A percentile compares a stretch with the other conserved stretches of the same genome.
Conservation (phyloP, 2,329 filamentous ascomycete genomes). For the Myriosclerotinia scirpicola region DNA sequence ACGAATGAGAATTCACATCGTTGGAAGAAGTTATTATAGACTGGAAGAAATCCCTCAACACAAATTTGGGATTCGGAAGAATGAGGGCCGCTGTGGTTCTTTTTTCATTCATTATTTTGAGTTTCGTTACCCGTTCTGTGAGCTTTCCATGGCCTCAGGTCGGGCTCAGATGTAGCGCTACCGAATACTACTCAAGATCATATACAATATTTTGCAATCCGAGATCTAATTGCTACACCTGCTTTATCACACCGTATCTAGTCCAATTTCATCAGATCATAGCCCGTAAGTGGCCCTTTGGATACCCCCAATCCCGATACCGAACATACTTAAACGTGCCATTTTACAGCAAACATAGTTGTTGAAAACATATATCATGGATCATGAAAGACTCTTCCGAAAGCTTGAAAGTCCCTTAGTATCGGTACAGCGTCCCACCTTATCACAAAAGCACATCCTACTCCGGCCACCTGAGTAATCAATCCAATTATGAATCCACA, state of each 20-base stretch:
- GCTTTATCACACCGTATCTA: too few relatives aligned
- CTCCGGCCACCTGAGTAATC: neutral
- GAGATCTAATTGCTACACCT: too few relatives aligned
- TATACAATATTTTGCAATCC: neutral
- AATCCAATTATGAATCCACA: neutral
- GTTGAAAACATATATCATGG: neutral
- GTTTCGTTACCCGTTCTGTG: neutral
- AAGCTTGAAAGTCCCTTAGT: neutral
- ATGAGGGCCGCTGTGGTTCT: too few relatives aligned
- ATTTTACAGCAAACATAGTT: too few relatives aligned
- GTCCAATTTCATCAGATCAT: too few relatives aligned
- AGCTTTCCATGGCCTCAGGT: neutral
- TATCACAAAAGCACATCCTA: neutral
- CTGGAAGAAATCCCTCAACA: neutral
- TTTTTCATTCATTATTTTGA: too few relatives aligned
- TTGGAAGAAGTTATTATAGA: too few relatives aligned
- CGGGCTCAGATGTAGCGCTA: neutral
- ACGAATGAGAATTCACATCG: neutral
- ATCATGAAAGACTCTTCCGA: neutral
- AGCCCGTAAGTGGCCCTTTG: too few relatives aligned
- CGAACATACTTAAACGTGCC: too few relatives aligned
- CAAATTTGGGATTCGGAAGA: too few relatives aligned
- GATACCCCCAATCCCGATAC: too few relatives aligned
- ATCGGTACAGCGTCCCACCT: neutral
- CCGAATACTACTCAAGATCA: too few relatives aligned